Base-by-base conservation (phyloP, 2,329 filamentous ascomycete genomes). In the Apiospora phragmitis region DNA sequence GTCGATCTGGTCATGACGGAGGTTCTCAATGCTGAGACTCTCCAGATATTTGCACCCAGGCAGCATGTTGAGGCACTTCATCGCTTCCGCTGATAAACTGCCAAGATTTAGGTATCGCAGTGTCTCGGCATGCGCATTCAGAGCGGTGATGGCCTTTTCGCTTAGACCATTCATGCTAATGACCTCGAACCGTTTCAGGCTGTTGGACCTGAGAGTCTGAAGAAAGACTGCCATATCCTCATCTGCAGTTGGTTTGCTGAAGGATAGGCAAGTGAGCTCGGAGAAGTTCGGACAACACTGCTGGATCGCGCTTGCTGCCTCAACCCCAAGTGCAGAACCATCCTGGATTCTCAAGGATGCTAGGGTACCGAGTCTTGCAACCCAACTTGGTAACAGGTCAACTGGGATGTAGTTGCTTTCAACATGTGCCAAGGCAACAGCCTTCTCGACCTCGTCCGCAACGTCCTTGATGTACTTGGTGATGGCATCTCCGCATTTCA, bases 281-380 rank as follows among this genome's bases (percentile, higher is more conserved):
- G 85, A 84, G 74, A 94, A 91, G 11, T 86, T 81, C 1, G 88
- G 88, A 74, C 91, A 94, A 74, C 87, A 82, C 32, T 85, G 77
- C 32, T 85, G 82, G 66, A 94, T 87, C 3, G 88, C 84, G 16
- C 81, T 80, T 42, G 87, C 86, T 1, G 86, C 84, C 70, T 87
- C 84, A 68, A 87, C 82, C 51, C 85, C 86, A 1, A 94, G 83
- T 12, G 88, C 85, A 49, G 85, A 85, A 3, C 90, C 91, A 72
- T 91, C 88, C 78, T 85, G 89, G 1, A 93, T 81, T 21, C 88
- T 86, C 43, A 94, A 82, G 1, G 84, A 85, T 69, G 84, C 86
- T 11, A 94, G 81, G 35, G 87, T 85, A 1, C 88, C 84, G 35
- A 93, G 80, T 42, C 86, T 83, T 16, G 88, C 84, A 18, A 89